Evolutionary conservation across 441 rosid genomes (phyloP), one percentile per base, ranked within the genome.

Genomic region (Breynia disticha): DNA sequence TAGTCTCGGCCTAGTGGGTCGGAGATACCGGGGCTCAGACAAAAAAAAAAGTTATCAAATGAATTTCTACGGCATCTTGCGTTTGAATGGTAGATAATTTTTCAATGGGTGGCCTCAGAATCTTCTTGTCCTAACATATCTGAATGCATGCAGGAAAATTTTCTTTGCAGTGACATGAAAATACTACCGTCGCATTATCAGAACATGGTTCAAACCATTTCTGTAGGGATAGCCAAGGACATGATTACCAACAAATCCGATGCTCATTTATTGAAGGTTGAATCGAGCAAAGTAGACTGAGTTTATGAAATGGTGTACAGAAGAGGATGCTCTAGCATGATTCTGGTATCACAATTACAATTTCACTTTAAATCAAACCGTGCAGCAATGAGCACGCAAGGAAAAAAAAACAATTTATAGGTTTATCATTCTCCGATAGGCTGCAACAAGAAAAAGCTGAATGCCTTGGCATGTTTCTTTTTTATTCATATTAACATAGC

Each of bases 221-320:
- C 90, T 11, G 64, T 50, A 21, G 89, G 79, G 77, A 72, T 88
- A 18, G 51, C 69, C 76, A 79, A 68, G 55, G 95, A 91, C 56
- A 76, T 65, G 45, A 63, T 91, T 18, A 74, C 72, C 64, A 71
- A 74, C 56, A 91, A 82, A 73, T 70, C 93, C 5, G 98, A 91
- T 66, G 96, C 98, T 11, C 76, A 83, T 68, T 72, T 85, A 60
- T 83, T 90, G 72, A 80, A 76, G 72, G 89, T 90, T 56, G 93
- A 87, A 11, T 71, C 86, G 12, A 69, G 79, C 68, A 87, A 90
- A 79, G 84, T 82, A 21, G 98, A 87, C 67, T 77, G 60, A 67
- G 79, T 83, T 19, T 91, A 87, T 65, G 95, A 91, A 57, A 80
- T 85, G 82, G 73, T 86, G 69, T 83, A 50, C 68, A 74, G 50